phyloP scores from a whole-genome alignment of 768 basidiomycete genomes.

The Tubosaeta sp. region DNA sequence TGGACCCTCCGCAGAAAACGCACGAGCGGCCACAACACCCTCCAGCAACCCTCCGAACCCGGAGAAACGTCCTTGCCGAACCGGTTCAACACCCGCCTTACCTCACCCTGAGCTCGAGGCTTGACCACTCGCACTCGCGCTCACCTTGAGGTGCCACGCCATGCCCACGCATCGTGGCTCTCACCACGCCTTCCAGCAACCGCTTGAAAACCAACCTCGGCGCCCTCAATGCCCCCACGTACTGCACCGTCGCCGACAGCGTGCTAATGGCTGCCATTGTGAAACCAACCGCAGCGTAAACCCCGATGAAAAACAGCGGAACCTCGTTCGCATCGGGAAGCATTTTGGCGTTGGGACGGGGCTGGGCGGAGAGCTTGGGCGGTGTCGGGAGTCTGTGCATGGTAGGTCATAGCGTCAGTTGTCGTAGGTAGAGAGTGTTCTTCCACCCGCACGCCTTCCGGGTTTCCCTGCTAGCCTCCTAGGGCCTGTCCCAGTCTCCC shows the following conservation, averaged over 20 bases:
- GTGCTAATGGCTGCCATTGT: conserved; percentile 44
- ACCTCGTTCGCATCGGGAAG: conserved; percentile 51
- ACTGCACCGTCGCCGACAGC: conserved; percentile 48
- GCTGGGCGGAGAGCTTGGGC: too few species aligned
- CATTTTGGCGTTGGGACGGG: too few species aligned
- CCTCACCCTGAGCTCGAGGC: not conserved
- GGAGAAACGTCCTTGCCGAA: conserved; percentile 86
- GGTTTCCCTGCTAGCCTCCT: too few species aligned
- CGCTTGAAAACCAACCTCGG: conserved; percentile 39
- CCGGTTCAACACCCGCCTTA: conserved; percentile 81
- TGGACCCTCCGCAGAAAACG: conserved; percentile 75
- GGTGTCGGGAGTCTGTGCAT: too few species aligned
- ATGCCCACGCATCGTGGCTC: conserved; percentile 81
- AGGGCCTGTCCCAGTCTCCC: too few species aligned
- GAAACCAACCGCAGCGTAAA: conserved; percentile 62
- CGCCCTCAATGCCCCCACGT: conserved; percentile 45
- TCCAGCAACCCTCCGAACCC: conserved; percentile 80
- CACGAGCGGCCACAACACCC: conserved; percentile 89
- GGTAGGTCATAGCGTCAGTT: too few species aligned
- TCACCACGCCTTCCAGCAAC: conserved; percentile 65
- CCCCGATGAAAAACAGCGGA: conserved; percentile 67
- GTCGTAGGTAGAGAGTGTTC: too few species aligned
- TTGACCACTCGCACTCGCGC: not conserved
- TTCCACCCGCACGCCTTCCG: too few species aligned
- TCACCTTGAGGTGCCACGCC: conserved; percentile 78